Base-by-base conservation (phyloP, 2,329 filamentous ascomycete genomes). In the Magnaporthiopsis incrustans region DNA sequence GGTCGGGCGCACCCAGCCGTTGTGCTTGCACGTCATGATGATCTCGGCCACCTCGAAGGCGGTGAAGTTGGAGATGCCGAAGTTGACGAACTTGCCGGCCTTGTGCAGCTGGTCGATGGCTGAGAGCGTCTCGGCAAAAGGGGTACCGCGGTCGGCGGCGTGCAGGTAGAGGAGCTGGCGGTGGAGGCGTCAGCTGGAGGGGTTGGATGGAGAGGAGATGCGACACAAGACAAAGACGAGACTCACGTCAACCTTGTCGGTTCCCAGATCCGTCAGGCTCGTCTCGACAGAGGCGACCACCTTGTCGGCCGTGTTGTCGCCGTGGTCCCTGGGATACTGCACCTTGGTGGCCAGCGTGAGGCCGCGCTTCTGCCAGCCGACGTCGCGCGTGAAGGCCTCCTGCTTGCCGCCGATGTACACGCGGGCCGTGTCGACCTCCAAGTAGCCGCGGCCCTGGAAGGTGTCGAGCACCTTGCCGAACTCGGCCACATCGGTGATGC, bases 1-100 rank as follows among this genome's bases (percentile, higher is more conserved):
- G 0, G 89, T 92, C 1, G 92, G 92, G 56, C 88, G 84, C 22
- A 96, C 89, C 90, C 90, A 96, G 66, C 85, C 85, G 71, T 90
- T 88, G 76, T 89, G 86, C 70, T 89, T 89, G 80, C 90, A 94
- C 56, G 87, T 88, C 75, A 91, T 84, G 65, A 89, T 89, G 12
- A 96, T 85, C 77, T 97, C 92, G 0, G 92, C 92, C 12, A 97
- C 90, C 74, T 97, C 92, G 72, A 89, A 95, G 0, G 92, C 88
- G 0, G 92, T 90, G 73, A 88, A 97, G 77, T 97, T 97, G 70
- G 86, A 90, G 65, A 97, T 77, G 2, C 91, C 92, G 15, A 97
- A 78, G 62, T 85, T 83, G 26, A 91, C 86, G 71, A 97, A 96
- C 73, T 94, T 95, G 66, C 92, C 91, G 64, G 89, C 85, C 76